Percentiles rank a stretch among this genome's conserved stretches.
phyloP scores from a whole-genome alignment of 1,139 yeast species.

The Saccharomyces uvarum region DNA sequence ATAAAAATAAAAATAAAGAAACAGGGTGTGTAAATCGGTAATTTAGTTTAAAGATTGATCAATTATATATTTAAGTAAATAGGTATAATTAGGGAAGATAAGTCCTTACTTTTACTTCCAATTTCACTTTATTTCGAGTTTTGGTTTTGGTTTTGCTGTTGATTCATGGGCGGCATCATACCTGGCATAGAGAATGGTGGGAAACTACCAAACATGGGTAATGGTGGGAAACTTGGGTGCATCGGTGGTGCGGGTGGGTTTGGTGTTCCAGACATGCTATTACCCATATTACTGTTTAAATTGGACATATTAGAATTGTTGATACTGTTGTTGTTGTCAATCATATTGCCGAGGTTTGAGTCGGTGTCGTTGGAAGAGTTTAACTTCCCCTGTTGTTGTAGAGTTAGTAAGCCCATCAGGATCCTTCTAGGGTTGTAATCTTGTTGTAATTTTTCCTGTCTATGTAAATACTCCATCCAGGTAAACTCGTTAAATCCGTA shows the following conservation, averaged over 20 bases:
- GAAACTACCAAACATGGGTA: constrained; percentile 37
- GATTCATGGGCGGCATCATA: constrained; percentile 31
- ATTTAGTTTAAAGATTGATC: neutral
- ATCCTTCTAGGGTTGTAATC: constrained; percentile 59
- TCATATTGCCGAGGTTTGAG: neutral
- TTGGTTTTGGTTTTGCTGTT: constrained; percentile 9
- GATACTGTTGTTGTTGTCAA: neutral
- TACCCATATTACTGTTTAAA: constrained; percentile 6
- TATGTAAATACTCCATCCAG: constrained; percentile 88
- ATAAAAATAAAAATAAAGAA: neutral
- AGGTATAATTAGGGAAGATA: neutral
- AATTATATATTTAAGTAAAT: neutral
- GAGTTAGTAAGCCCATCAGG: constrained; percentile 37
- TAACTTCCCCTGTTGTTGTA: constrained; percentile 33
- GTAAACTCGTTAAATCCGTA: constrained; percentile 94
- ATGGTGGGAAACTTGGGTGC: constrained; percentile 28
- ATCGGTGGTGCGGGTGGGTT: constrained; percentile 15
- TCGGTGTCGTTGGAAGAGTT: constrained; percentile 11
- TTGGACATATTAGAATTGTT: neutral
- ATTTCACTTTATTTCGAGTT: constrained; percentile 5
- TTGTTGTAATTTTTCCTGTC: constrained; percentile 75
- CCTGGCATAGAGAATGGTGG: constrained; percentile 32
- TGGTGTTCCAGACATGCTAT: constrained; percentile 3
- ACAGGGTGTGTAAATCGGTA: neutral
- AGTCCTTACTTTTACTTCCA: neutral